A percentile compares a stretch with the other conserved stretches of the same genome.
Evolutionary conservation across 2,329 filamentous ascomycete species (phyloP).

Genomic region (Ophiostoma ips): DNA sequence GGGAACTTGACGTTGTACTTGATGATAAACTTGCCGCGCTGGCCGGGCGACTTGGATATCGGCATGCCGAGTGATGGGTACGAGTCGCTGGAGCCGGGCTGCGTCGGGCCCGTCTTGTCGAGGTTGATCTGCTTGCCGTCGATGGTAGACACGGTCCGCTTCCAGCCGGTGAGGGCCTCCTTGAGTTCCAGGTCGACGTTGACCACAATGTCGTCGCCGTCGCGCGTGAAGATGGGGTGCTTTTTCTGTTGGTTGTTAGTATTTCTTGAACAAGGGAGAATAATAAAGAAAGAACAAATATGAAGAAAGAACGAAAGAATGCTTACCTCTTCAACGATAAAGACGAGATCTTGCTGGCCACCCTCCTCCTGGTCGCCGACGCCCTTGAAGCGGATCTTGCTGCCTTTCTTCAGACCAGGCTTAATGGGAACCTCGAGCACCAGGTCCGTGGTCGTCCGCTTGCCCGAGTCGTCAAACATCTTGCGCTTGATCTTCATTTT

Average conservation of each 20-base stretch:
- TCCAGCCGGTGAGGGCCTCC: slow-evolving; percentile 91
- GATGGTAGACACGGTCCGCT: slow-evolving; percentile 79
- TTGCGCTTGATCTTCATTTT: slow-evolving; percentile 98
- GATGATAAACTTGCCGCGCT: slow-evolving; percentile 78
- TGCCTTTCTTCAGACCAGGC: slow-evolving; percentile 86
- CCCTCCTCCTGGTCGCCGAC: slow-evolving; percentile 98
- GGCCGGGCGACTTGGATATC: slow-evolving; percentile 72
- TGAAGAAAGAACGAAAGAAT: too few species aligned
- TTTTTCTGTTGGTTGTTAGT: slow-evolving; percentile 44
- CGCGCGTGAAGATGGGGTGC: slow-evolving; percentile 70
- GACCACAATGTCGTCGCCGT: slow-evolving; percentile 74
- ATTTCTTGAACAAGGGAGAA: slow-evolving; percentile 23
- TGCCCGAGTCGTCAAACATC: slow-evolving; percentile 75
- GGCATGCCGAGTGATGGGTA: slow-evolving; percentile 91
- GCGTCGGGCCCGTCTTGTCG: slow-evolving; percentile 70
- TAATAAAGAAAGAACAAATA: neutral
- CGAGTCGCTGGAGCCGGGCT: slow-evolving; percentile 64
- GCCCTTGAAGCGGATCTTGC: slow-evolving; percentile 95
- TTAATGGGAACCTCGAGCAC: slow-evolving; percentile 93
- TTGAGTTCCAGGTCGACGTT: slow-evolving; percentile 75
- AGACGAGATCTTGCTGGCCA: slow-evolving; percentile 87
- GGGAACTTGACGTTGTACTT: slow-evolving; percentile 92
- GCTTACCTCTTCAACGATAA: slow-evolving; percentile 63
- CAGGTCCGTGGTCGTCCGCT: slow-evolving; percentile 75
- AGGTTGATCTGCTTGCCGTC: slow-evolving; percentile 76